phyloP scores from a whole-genome alignment of 805 yeast genomes.

The Vanderwaltozyma yarrowii region DNA sequence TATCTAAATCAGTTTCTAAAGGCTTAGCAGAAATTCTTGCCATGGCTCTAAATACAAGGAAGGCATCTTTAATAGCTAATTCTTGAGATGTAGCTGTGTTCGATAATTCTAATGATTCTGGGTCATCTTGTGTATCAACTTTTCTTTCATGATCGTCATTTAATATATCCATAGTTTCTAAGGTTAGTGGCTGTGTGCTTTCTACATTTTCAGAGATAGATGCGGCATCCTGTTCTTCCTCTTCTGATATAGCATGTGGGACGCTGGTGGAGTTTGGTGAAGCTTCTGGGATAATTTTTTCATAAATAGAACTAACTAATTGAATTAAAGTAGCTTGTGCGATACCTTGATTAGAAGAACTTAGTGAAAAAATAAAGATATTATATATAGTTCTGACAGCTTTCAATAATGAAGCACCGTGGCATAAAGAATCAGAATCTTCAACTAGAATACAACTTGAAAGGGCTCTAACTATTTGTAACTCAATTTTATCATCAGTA shows the following conservation, averaged over 20 bases:
- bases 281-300: constrained; percentile 35
- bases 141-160: constrained; percentile 47
- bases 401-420: constrained; percentile 78
- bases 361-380: constrained; percentile 75
- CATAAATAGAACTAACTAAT: constrained; percentile 77
- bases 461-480: constrained; percentile 87
- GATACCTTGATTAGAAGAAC: constrained; percentile 76
- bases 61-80: constrained; percentile 77
- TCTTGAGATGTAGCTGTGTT: constrained; percentile 38
- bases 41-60: constrained; percentile 87
- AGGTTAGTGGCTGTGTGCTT: constrained; percentile 35
- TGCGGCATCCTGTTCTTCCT: background rate
- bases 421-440: constrained; percentile 58
- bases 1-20: constrained; percentile 67
- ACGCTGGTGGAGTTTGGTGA: constrained; percentile 16
- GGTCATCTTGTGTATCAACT: constrained; percentile 33
- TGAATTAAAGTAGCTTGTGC: constrained; percentile 95
- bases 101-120: constrained; percentile 2
- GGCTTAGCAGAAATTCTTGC: constrained; percentile 83
- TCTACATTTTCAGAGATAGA: background rate
- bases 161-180: constrained; percentile 48
- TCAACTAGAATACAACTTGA: constrained; percentile 81
- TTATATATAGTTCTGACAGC: constrained; percentile 92
- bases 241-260: too few relatives aligned
- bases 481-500: constrained; percentile 78